Evolutionary conservation across 1,284 basidiomycete genomes (phyloP), one percentile per base, ranked within the genome.

Genomic region (Ceratobasidium theobromae): DNA sequence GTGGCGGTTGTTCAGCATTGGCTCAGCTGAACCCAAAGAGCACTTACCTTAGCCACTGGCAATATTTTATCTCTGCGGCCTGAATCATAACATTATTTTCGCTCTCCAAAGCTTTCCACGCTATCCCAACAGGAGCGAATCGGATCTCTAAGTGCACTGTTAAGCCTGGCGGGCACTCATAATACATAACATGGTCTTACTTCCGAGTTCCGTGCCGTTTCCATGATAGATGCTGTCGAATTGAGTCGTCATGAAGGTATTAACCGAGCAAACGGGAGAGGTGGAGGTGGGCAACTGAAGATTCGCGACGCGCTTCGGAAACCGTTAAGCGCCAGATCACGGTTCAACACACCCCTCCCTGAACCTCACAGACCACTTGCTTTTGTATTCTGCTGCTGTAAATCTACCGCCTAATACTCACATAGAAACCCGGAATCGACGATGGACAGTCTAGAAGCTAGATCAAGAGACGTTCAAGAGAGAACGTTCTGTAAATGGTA

Each of bases 401-500:
- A 21, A 25, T 18, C 49, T 52, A 43, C 45, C 45, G 27, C 21
- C 32, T n/a, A 33, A 3, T 40, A 51, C 25, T 45, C 28, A 32
- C 3, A 38, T 46, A 33, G 23, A 57, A 43, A n/a, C 38, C 12
- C 60, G 4, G 25, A 23, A n/a, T 25, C 51, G 35, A 45, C 51
- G 21, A 71, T 85, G 79, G 83, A 84, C 48, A 82, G 82, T 25
- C 78, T 87, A 54, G 86, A 88, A 76, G 76, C 82, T 48, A 81
- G 83, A 66, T 86, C 86, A 45, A 77, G 86, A 69, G 82, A 85
- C 73, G 85, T 88, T 11, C 89, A 91, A 74, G 85, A 89, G 74
- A 71, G 79, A 58, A 93, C 91, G 0, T 94, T 94, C 75, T 93
- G 92, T 75, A 93, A 93, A 85, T 94, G 91, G 91, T 91, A 65